A percentile compares a stretch with the other conserved stretches of the same genome.
Evolutionary conservation across 2,329 filamentous ascomycete species (phyloP).

Genomic region (Pseudogymnoascus sp.): DNA sequence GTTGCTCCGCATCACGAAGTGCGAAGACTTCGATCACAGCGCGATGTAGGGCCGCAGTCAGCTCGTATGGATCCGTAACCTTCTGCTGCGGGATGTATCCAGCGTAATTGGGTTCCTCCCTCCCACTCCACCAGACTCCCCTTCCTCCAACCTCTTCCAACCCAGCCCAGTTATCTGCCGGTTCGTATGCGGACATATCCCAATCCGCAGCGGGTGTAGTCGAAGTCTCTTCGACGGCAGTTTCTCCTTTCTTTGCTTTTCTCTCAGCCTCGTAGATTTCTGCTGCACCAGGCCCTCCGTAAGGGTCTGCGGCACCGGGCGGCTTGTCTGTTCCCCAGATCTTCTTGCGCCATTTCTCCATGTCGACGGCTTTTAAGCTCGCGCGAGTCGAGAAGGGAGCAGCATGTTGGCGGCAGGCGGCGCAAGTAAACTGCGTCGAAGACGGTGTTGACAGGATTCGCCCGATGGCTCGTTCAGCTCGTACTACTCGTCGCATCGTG

Average conservation of each 20-base stretch:
- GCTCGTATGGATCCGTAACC: conserved; percentile 30
- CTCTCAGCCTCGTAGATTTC: conserved; percentile 26
- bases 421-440: conserved; percentile 20
- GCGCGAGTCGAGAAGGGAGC: conserved; percentile 27
- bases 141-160: conserved; percentile 49
- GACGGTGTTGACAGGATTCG: background rate
- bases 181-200: conserved; percentile 34
- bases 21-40: conserved; percentile 51
- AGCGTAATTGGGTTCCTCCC: conserved; percentile 31
- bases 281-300: conserved; percentile 33
- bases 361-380: conserved; percentile 27
- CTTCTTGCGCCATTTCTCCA: conserved; percentile 41
- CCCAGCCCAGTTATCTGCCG: conserved; percentile 45
- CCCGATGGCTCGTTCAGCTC: conserved; percentile 7
- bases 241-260: conserved; percentile 17
- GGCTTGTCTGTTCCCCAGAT: conserved; percentile 46
- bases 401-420: conserved; percentile 24
- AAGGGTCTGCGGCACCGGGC: conserved; percentile 43
- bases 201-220: background rate
- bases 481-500: conserved; percentile 4
- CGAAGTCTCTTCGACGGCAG: background rate
- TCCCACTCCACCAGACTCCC: conserved; percentile 33
- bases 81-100: conserved; percentile 36
- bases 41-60: conserved; percentile 44
- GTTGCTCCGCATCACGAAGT: conserved; percentile 39